Evolutionary conservation across 2,329 filamentous ascomycete species (phyloP), one percentile per base, ranked within the genome.

Genomic region (Phyllosticta citribraziliensis): DNA sequence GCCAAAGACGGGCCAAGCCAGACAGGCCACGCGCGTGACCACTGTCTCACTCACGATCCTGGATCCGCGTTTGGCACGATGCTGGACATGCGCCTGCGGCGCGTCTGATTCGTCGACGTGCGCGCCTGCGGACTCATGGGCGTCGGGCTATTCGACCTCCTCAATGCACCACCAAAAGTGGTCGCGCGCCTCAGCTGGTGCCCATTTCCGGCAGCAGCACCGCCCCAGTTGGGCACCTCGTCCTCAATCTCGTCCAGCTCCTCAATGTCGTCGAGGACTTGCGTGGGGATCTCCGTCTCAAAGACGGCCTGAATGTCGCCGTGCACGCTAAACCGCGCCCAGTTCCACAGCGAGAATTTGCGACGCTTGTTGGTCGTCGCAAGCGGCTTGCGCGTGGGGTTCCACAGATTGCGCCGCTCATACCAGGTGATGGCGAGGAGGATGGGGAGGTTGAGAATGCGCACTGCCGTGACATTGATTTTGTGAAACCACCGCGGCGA

Each of bases 401-500:
- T 77, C 87, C 88, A 90, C 17, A 92, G 80, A 10, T 84, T 77
- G 5, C 82, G 81, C 57, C 90, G 84, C 73, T 95, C 90, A 64
- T 86, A 81, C 20, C 86, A 74, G 19, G 86, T 84, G 63, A 95
- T 88, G 63, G 87, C 67, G 3, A 93, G 79, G 1, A 95, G 79
- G 5, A 92, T 77, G 0, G 90, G 90, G 2, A 88, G 79, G 72
- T 94, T 94, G 67, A 92, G 80, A 9, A 85, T 75, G 47, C 89
- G 85, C 22, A 94, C 87, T 10, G 84, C 83, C 62, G 85, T 84
- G 62, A 95, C 89, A 70, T 95, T 91, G 68, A 93, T 88, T 74
- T 93, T 94, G 78, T 95, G 90, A 70, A 94, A 94, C 89, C 89
- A 93, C 53, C 90, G 85, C 0, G 88, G 84, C n/a, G 84, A 85